Evolutionary conservation across 2,329 filamentous ascomycete genomes (phyloP), one percentile per base, ranked within the genome.

Genomic region (Penicillium sclerotigenum): DNA sequence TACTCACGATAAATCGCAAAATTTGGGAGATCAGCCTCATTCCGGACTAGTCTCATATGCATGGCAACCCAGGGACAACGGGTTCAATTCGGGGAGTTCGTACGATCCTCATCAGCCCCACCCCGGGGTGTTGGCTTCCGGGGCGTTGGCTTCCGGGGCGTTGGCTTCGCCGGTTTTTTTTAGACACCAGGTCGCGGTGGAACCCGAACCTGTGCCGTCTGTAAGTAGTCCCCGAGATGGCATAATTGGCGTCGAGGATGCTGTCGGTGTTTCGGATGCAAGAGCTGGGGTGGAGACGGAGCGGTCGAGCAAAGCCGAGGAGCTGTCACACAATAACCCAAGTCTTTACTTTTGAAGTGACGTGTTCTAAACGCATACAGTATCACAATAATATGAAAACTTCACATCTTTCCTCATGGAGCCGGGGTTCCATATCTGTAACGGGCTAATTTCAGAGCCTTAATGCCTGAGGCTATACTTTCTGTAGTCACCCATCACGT

Each of bases 311-410:
- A 60, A 37, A 38, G 59, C 62, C 18, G 60, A 60, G 9, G 56
- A 63, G 49, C 46, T 63, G 37, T 62, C 63, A n/a, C 58, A 53
- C 51, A 57, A 29, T 4, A 56, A 59, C 20, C 56, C 61, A 26
- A 60, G 46, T 28, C 54, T 65, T 48, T 65, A 65, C 22, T 65
- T 65, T 47, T 65, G n/a, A 57, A 52, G 45, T 10, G 40, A 56
- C 18, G 14, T 54, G n/a, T 31, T 45, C 31, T 26, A n/a, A 14
- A 20, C 18, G 20, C 6, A 13, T 13, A 10, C n/a, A n/a, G n/a
- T 18, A 40, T 13, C 3, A n/a, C 24, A 31, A 7, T 20, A 10
- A 20, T 18, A 24, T 33, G 8, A 9, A 26, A 26, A 11, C 16
- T 8, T 28, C 33, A 16, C 5, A 18, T 29, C 34, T 24, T 47